These are phyloP conservation scores for Leccinum fibrillosum DNA, from an alignment of 768 basidiomycete species.

Conservation along the genomic window DNA sequence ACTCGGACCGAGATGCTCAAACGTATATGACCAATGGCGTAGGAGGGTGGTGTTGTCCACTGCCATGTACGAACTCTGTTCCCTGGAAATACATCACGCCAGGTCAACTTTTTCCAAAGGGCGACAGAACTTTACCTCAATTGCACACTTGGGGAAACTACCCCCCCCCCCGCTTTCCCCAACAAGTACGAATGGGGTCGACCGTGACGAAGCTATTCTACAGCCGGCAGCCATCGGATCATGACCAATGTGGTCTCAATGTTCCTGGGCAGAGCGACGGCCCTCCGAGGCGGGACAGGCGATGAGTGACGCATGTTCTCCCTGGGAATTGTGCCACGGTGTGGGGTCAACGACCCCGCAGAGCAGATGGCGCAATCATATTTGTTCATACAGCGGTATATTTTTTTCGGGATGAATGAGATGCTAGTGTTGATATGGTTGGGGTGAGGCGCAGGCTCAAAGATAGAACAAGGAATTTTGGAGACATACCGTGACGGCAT, in stretches of 20 bases:
- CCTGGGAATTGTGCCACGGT: not conserved
- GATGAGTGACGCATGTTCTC: not conserved
- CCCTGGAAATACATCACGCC: not conserved
- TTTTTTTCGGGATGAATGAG: not conserved
- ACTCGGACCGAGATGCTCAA: not conserved
- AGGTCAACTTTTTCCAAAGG: not conserved
- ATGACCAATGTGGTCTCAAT: not conserved
- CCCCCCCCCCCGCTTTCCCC: not conserved
- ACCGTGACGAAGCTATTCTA: not conserved
- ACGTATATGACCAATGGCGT: not conserved
- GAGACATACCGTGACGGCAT: not conserved
- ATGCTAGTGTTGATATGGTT: not conserved
- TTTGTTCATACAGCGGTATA: not conserved
- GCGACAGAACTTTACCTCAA: not conserved
- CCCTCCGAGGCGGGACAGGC: not conserved
- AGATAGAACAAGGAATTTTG: not conserved
- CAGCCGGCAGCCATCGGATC: not conserved
- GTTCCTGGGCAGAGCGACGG: not conserved
- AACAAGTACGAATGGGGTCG: not conserved
- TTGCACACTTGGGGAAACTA: not conserved
- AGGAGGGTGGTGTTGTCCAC: not conserved
- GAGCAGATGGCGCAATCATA: not conserved
- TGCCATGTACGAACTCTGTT: not conserved
- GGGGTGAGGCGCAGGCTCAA: not conserved
- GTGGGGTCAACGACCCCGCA: not conserved